Percentiles rank a stretch among this genome's conserved stretches.
Evolutionary conservation across 2,329 filamentous ascomycete genomes (phyloP).

Genomic region (Ophiocordyceps robertsii): DNA sequence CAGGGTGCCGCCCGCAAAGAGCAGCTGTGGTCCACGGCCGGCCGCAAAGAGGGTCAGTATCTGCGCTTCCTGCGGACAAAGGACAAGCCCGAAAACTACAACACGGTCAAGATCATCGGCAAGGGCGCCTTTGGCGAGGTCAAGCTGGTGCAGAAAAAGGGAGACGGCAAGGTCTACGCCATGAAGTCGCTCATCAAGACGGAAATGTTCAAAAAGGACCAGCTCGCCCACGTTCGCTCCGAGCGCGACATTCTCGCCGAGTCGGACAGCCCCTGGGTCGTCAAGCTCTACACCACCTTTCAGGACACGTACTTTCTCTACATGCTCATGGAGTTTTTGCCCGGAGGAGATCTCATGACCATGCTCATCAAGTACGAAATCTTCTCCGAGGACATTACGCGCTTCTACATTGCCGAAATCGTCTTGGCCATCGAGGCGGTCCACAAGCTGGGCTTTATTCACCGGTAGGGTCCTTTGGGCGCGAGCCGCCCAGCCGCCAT

Average conservation of each 20-base stretch:
- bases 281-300: constrained; percentile 97
- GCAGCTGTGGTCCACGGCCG: constrained; percentile 72
- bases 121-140: constrained; percentile 99
- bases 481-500: neutral
- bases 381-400: constrained; percentile 95
- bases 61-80: constrained; percentile 87
- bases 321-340: constrained; percentile 98
- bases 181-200: constrained; percentile 98
- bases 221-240: constrained; percentile 90
- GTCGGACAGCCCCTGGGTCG: constrained; percentile 98
- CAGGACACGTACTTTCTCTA: constrained; percentile 94
- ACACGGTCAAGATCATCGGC: constrained; percentile 93
- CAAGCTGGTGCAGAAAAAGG: constrained; percentile 91
- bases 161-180: constrained; percentile 92
- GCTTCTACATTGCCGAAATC: constrained; percentile 98
- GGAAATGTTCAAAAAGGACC: constrained; percentile 99
- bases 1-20: constrained; percentile 66
- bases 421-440: constrained; percentile 97
- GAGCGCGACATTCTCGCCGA: constrained; percentile 97
- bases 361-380: constrained; percentile 99
- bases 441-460: constrained; percentile 94
- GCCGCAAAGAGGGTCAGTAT: constrained; percentile 83
- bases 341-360: constrained; percentile 96
- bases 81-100: constrained; percentile 88
- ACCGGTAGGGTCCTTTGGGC: constrained; percentile 49